Evolutionary conservation across 2,329 filamentous ascomycete genomes (phyloP).

Genomic region (Fulvia fulva): DNA sequence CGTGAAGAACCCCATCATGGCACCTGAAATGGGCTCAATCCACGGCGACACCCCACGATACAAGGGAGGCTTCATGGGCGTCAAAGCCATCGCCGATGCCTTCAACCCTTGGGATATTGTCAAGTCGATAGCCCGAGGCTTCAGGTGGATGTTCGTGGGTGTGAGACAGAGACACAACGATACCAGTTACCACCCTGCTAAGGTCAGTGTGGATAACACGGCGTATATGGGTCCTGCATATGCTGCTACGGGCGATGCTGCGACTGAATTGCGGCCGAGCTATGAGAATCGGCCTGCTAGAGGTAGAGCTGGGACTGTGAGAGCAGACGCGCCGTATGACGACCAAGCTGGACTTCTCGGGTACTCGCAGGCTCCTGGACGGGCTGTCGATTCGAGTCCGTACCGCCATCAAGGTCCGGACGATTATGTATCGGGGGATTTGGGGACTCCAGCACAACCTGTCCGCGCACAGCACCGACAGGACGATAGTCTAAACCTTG

Average conservation of each 20-base stretch:
- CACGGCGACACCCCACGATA: constrained; percentile 39
- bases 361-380: constrained; percentile 18
- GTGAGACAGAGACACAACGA: constrained; percentile 54
- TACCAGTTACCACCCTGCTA: constrained; percentile 35
- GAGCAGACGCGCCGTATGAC: constrained; percentile 21
- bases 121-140: constrained; percentile 72
- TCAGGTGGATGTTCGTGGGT: constrained; percentile 77
- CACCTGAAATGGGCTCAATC: constrained; percentile 23
- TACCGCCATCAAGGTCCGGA: constrained; percentile 12
- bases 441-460: background rate
- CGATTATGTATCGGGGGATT: constrained; percentile 2
- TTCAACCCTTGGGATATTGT: constrained; percentile 79
- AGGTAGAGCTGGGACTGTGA: constrained; percentile 8
- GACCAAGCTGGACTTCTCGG: constrained; percentile 27
- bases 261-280: constrained; percentile 23
- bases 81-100: constrained; percentile 64
- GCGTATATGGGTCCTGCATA: constrained; percentile 21
- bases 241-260: constrained; percentile 19
- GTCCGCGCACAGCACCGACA: constrained; percentile 1
- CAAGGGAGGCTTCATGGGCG: constrained; percentile 60
- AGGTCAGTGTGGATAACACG: constrained; percentile 14
- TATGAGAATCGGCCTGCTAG: constrained; percentile 7
- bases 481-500: constrained; percentile 1
- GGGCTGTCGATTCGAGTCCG: constrained; percentile 7
- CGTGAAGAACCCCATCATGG: constrained; percentile 24